These are phyloP conservation scores for Penicilliopsis zonata DNA, from an alignment of 495 filamentous ascomycete species.

Conservation along the genomic window DNA sequence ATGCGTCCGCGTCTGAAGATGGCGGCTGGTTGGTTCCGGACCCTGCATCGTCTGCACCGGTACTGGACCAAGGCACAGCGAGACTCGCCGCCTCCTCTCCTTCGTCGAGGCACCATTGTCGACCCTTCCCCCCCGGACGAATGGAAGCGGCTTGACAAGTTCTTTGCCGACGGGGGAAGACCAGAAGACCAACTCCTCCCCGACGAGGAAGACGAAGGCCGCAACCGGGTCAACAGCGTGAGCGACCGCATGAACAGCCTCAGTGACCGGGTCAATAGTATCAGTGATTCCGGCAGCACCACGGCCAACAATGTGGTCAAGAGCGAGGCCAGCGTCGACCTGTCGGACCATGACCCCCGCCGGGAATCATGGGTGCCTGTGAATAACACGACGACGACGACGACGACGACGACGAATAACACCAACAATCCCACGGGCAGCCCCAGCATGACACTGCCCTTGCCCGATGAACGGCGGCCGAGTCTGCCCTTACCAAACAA, in stretches of 20 bases:
- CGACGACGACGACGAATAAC: too few species aligned
- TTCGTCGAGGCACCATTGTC: too few species aligned
- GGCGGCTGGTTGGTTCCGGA: slow-evolving; percentile 57
- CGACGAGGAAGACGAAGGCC: slow-evolving; percentile 19
- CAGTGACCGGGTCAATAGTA: slow-evolving; percentile 20
- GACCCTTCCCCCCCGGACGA: slow-evolving; percentile 24
- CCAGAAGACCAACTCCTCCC: slow-evolving; percentile 35
- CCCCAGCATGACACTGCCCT: slow-evolving; percentile 22
- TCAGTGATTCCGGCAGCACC: slow-evolving; percentile 30
- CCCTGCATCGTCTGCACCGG: slow-evolving; percentile 52
- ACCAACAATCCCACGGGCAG: too few species aligned
- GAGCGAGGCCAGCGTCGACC: slow-evolving; percentile 26
- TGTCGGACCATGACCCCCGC: slow-evolving; percentile 23
- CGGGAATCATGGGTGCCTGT: slow-evolving; percentile 35
- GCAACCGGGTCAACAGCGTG: slow-evolving; percentile 12
- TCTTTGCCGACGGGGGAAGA: slow-evolving; percentile 44
- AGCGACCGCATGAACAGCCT: slow-evolving; percentile 12
- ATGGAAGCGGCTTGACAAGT: slow-evolving; percentile 44
- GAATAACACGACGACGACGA: too few species aligned
- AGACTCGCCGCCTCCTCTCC: slow-evolving; percentile 44
- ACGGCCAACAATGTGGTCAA: slow-evolving; percentile 29
- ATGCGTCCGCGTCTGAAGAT: slow-evolving; percentile 59
- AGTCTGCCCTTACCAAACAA: slow-evolving; percentile 32
- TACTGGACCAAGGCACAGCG: slow-evolving; percentile 55
- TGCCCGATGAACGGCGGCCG: slow-evolving; percentile 30